Base-by-base conservation (phyloP, 768 basidiomycete species). In the Kwoniella heveanensis region DNA sequence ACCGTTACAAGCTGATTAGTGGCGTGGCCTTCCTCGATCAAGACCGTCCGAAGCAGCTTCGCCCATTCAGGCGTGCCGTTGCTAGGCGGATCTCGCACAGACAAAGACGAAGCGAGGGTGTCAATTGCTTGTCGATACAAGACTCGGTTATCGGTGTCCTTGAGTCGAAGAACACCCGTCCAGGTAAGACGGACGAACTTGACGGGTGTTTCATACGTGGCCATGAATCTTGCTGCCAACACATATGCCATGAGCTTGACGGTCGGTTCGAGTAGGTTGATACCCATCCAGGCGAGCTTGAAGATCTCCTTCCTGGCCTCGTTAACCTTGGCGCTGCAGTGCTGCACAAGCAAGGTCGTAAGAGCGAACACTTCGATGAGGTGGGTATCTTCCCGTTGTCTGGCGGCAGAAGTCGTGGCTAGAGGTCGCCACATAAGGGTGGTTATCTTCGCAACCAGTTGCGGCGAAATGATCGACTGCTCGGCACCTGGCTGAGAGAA, bases 161-260 rank as follows among this genome's bases (percentile, higher is more conserved):
- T 90, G 46, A 88, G 86, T 29, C 89, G 88, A 62, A 99, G 84
- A 15, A 99, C 83, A 9, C 90, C 92, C 5, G 87, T 87, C 93
- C 94, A 98, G 25, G 93, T 90, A 6, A 89, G 86, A 55, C 93
- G 81, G 53, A 95, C 87, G 77, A 99, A 93, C 80, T 96, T 98
- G 64, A 86, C 85, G 1, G 95, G 94, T 0, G 88, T 90, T 29
- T 90, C 90, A 79, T 90, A 94, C 7, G 86, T 87, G 15, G 89
- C 88, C 72, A 95, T 93, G 83, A 98, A 98, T 30, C 89, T 86
- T 39, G 96, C 92, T 32, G 90, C 87, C 6, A 98, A 84, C 36
- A 96, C 85, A 77, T 92, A 92, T 0, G 92, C 90, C 9, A 90
- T 90, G 78, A 97, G 91, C 79, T 92, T 94, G 73, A 96, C 91